Evolutionary conservation across 805 yeast species (phyloP), one percentile per base, ranked within the genome.

Genomic region (Wickerhamomyces sydowiorum): DNA sequence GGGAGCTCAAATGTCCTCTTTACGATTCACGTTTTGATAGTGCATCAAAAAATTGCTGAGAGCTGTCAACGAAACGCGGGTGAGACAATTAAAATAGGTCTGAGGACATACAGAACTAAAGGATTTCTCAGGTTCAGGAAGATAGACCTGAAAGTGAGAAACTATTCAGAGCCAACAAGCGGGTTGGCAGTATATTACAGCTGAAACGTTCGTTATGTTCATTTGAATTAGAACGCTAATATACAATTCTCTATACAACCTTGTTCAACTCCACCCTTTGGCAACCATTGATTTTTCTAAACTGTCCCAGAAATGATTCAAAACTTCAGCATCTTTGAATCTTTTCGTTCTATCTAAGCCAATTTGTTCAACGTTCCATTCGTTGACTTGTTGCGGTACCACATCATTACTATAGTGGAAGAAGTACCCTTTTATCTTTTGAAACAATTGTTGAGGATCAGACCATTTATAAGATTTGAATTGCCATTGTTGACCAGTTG

Each of bases 401-500:
- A 80, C 72, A 53, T 93, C 98, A 27, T 88, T 90, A 46, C 76
- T 75, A 64, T 79, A 89, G 35, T 80, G 72, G 51, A 89, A 71
- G 54, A 78, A 86, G 58, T 78, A 90, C 2, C 99, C 99, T 45
- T 83, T 80, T 50, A 85, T 85, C 51, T 78, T 80, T 56, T 84
- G 93, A 63, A 93, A 93, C 49, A 93, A 70, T 35, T 70, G 70
- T 45, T 83, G 79, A 3, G 99, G 96, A 41, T 82, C 78, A 31
- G 79, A 72, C 79, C 89, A 84, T 59, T 83, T 85, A 64, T 91
- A 93, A 54, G 80, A 78, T 57, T 86, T 78, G 66, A 93, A 87
- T 66, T 93, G 99, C 99, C 99, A 93, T 41, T 82, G 72, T 66
- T 93, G 99, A 12, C 99, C 99, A 10, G 97, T 91, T 15, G 96